A percentile compares a stretch with the other conserved stretches of the same genome.
These are phyloP conservation scores for Tuber melanosporum DNA, from an alignment of 495 filamentous ascomycete genomes.

Conservation along the genomic window DNA sequence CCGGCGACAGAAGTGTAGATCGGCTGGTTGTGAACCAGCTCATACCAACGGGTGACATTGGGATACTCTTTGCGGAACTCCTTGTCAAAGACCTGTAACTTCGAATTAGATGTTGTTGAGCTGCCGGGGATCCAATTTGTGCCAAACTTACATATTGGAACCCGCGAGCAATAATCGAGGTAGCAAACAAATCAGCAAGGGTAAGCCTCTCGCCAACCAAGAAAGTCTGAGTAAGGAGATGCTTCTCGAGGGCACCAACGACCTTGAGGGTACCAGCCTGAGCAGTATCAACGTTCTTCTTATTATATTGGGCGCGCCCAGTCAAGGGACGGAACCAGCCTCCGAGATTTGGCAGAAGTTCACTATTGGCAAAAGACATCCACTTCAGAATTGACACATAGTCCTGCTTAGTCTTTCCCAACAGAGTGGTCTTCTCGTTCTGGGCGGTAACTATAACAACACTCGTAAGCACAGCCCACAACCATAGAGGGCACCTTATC, in stretches of 20 bases:
- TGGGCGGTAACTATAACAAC: conserved; percentile 76
- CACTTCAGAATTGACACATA: conserved; percentile 92
- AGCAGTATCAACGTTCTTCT: conserved; percentile 84
- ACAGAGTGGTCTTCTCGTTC: conserved; percentile 98
- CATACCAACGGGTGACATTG: conserved; percentile 85
- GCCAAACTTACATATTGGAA: conserved; percentile 59
- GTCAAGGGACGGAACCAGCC: conserved; percentile 84
- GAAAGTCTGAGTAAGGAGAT: conserved; percentile 90
- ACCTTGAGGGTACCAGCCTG: conserved; percentile 60
- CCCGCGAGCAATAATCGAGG: conserved; percentile 67
- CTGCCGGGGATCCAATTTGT: conserved; percentile 3
- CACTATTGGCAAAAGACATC: conserved; percentile 87
- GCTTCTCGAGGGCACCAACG: conserved; percentile 66
- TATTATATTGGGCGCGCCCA: conserved; percentile 84
- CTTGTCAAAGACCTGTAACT: conserved; percentile 65
- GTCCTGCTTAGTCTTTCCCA: conserved; percentile 99
- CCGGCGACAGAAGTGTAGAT: conserved; percentile 73
- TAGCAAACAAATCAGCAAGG: conserved; percentile 83
- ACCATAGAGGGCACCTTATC: not conserved
- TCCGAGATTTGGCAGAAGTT: conserved; percentile 68
- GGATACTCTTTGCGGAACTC: conserved; percentile 72
- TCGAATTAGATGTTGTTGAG: conserved; percentile 18
- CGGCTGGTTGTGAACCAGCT: conserved; percentile 84
- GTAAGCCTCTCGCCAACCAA: conserved; percentile 96
- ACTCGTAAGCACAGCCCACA: not conserved